A percentile compares a stretch with the other conserved stretches of the same genome.
Evolutionary conservation across 2,329 filamentous ascomycete species (phyloP).

Genomic region (Stachybotrys chlorohalonatus): DNA sequence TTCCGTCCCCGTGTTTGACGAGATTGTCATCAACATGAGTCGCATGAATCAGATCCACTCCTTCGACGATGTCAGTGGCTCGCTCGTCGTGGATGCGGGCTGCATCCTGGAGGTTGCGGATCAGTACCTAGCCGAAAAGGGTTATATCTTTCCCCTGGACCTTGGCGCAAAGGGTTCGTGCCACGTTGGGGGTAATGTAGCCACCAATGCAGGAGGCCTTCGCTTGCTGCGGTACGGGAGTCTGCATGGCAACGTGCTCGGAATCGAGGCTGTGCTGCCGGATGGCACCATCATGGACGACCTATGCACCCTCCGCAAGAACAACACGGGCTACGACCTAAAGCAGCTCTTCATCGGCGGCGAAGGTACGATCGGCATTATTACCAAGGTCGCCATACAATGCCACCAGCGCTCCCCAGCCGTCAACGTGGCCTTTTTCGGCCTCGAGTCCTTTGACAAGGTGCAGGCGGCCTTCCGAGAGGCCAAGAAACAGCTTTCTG

Average conservation of each 20-base stretch:
- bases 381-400: constrained; percentile 82
- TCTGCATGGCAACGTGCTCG: constrained; percentile 85
- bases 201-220: constrained; percentile 90
- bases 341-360: constrained; percentile 96
- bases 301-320: constrained; percentile 82
- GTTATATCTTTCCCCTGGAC: constrained; percentile 90
- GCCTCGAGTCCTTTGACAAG: constrained; percentile 81
- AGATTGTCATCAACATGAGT: constrained; percentile 86
- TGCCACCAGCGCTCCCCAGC: constrained; percentile 83
- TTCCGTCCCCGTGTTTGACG: constrained; percentile 93
- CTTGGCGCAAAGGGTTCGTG: constrained; percentile 97
- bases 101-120: constrained; percentile 86
- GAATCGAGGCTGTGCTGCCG: constrained; percentile 85
- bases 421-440: constrained; percentile 92
- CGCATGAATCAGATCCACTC: constrained; percentile 87
- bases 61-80: constrained; percentile 88
- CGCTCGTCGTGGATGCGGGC: constrained; percentile 83
- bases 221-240: constrained; percentile 87
- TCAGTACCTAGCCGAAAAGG: constrained; percentile 70
- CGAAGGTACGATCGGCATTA: constrained; percentile 90
- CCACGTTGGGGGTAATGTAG: constrained; percentile 90
- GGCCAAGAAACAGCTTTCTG: constrained; percentile 81
- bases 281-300: constrained; percentile 90
- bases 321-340: constrained; percentile 96
- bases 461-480: constrained; percentile 78